Conservation (phyloP, 331 rosid genomes). For the Pyrus hybrid region DNA sequence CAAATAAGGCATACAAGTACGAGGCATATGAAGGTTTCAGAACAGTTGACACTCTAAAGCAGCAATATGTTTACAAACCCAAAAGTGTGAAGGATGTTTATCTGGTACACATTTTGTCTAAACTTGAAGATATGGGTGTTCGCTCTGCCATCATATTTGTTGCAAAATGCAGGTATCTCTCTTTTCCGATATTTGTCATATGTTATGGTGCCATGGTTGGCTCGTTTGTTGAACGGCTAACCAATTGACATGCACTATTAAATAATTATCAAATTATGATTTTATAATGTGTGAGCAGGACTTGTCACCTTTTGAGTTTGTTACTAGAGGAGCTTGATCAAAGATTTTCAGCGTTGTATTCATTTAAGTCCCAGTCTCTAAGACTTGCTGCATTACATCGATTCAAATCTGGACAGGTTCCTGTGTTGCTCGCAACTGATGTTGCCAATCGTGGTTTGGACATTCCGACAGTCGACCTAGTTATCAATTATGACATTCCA, state of each 20-base stretch:
- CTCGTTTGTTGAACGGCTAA: neutral
- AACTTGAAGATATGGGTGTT: conserved; percentile 63
- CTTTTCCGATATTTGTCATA: conserved; percentile 1
- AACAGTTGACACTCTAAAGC: conserved; percentile 76
- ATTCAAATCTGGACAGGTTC: conserved; percentile 76
- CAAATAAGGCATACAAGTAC: conserved; percentile 56
- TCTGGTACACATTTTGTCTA: conserved; percentile 56
- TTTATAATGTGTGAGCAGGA: conserved; percentile 37
- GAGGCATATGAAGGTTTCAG: conserved; percentile 85
- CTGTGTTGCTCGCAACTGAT: conserved; percentile 86
- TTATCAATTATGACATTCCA: conserved; percentile 83
- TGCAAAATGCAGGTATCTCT: conserved; percentile 68
- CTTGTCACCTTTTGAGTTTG: conserved; percentile 64
- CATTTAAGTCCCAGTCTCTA: conserved; percentile 67
- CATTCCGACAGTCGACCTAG: conserved; percentile 91
- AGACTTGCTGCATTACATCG: conserved; percentile 73
- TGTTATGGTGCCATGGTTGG: neutral
- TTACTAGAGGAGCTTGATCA: conserved; percentile 83
- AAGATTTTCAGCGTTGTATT: conserved; percentile 63
- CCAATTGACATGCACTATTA: neutral
- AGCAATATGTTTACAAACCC: conserved; percentile 59
- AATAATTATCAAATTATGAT: neutral
- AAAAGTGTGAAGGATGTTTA: conserved; percentile 72
- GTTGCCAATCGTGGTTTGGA: conserved; percentile 95
- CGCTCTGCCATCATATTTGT: conserved; percentile 78